Base-by-base conservation (phyloP, 202 grass and related monocot species). In the Eragrostis tef region DNA sequence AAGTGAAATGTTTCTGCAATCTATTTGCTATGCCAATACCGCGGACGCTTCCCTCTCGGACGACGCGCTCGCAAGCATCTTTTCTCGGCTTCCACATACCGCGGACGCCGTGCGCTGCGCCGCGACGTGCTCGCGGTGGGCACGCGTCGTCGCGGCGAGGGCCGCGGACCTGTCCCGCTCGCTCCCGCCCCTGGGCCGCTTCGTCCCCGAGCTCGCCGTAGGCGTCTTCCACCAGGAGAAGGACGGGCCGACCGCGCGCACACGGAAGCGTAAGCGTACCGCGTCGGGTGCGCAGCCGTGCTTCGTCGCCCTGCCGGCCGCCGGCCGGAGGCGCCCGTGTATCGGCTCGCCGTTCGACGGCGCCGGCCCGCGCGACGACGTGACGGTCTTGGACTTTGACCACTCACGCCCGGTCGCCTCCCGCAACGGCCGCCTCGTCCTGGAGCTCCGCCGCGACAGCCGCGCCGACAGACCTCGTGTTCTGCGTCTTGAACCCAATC, bases 41-140 rank as follows among this genome's bases (percentile, higher is more conserved):
- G n/a, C n/a, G n/a, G n/a, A n/a, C n/a, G 24, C 62, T 16, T 27
- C 52, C 17, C 44, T 82, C 9, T 19, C 57, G 0, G 80, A 74
- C n/a, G 80, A 73, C 58, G 13, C 3, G 9, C 80, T 82, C 13
- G 34, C 26, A 0, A 19, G 2, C 12, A 21, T 82, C 68, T 82
- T 82, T 12, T 6, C 27, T 2, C 4, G 57, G 27, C 13, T 64
- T 3, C 36, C 20, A 15, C 27, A 19, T 5, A 6, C 45, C 12
- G 45, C 45, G 0, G 69, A 73, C 29, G 26, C 51, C 8, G 27
- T 82, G 27, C 45, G 29, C 2, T 82, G 69, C 69, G 68, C 80
- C 0, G 47, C n/a, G 13, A 51, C 69, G 2, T 82, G 79, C 79
- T 13, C 43, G 13, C 3, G 1, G 5, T 68, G 65, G 41, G 11